Evolutionary conservation across 306 rosid genomes (phyloP).

Genomic region (barrel medic (Medicago truncatula)): DNA sequence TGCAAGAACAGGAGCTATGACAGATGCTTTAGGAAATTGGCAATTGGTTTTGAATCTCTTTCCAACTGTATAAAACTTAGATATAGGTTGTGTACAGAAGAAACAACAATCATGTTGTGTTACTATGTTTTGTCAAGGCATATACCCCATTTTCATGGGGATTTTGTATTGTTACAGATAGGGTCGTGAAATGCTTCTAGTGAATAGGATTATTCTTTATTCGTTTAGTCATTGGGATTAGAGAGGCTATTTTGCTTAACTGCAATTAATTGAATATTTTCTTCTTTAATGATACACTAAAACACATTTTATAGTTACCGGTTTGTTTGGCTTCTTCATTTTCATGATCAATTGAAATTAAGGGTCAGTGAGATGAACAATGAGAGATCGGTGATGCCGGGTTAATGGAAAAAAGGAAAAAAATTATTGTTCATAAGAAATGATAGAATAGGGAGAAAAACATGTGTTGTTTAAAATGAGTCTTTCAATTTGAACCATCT

Average conservation of each 20-base stretch:
- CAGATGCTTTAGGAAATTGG: slow-evolving; percentile 7
- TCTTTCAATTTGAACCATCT: no score
- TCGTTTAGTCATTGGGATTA: slow-evolving; percentile 24
- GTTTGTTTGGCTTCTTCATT: no score
- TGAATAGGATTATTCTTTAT: slow-evolving; percentile 40
- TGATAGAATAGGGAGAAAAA: no score
- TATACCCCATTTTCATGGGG: slow-evolving; percentile 44
- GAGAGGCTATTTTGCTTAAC: slow-evolving; percentile 10
- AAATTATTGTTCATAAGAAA: no score
- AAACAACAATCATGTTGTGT: slow-evolving; percentile 27
- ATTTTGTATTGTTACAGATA: slow-evolving; percentile 41
- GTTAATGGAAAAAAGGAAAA: no score
- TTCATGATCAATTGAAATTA: no score
- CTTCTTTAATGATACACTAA: no score
- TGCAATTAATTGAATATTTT: no score
- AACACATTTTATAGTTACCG: no score
- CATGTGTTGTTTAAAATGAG: no score
- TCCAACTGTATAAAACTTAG: slow-evolving; percentile 48
- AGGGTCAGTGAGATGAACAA: no score
- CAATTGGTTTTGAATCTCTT: slow-evolving; percentile 28
- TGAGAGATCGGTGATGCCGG: no score
- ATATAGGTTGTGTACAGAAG: slow-evolving; percentile 51
- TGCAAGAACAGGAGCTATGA: neutral
- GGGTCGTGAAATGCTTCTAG: slow-evolving; percentile 34
- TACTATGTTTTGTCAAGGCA: slow-evolving; percentile 35